Base-by-base conservation (phyloP, 495 filamentous ascomycete genomes). In the Parachaetomium inaequale region DNA sequence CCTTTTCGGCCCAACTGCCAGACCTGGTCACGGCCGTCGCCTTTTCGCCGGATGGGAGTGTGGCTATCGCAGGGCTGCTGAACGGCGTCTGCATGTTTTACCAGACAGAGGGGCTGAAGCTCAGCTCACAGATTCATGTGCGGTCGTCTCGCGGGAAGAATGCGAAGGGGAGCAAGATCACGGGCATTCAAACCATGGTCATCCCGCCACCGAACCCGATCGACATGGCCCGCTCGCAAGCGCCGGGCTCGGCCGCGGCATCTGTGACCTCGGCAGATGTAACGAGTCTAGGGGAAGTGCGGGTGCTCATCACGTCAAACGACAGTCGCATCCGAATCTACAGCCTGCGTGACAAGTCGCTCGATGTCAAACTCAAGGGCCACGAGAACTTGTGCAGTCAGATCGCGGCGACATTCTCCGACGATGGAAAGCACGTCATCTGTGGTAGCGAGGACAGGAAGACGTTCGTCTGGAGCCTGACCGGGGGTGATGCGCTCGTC, bases 111-210 rank as follows among this genome's bases (percentile, higher is more conserved):
- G 91, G 92, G 0, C 74, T 99, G 49, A 95, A 91, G 68, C 85
- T 87, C 38, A 84, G 88, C 62, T 86, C 85, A 6, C 91, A 96
- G 68, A 85, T 97, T 21, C 92, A 96, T 64, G 93, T 96, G 23
- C 84, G 91, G 53, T 96, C 92, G 4, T 88, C 91, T 15, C 85
- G 91, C 31, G 95, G 94, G 1, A 90, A 90, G 68, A 98, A 97
- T 66, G 90, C 93, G 1, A 96, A 94, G 73, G 93, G 94, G 10
- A 96, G 91, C 75, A 98, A 98, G 75, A 96, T 99, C 66, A 98
- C 94, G 0, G 92, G 92, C 26, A 96, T 99, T 47, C 87, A 95
- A 66, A 88, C 93, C 0, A 88, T 88, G 62, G 74, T 72, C 28
- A 77, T 84, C 46, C 88, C 88, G 7, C 69, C 70, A 0, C 43